Evolutionary conservation across 768 basidiomycete species (phyloP).

Genomic region (Rossbeevera mucosa): DNA sequence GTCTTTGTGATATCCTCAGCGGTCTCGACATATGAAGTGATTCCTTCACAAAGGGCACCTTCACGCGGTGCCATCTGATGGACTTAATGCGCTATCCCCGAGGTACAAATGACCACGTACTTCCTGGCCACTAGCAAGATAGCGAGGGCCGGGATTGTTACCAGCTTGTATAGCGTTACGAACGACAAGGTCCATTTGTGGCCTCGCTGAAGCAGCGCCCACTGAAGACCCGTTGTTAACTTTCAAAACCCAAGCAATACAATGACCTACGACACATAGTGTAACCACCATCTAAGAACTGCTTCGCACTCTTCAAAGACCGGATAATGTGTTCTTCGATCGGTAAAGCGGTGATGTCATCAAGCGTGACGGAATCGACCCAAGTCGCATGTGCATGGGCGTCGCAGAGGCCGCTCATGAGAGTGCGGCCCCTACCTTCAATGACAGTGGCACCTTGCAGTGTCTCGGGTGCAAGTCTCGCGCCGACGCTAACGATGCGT

Average conservation of each 20-base stretch:
- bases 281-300: slow-evolving; percentile 35
- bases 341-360: slow-evolving; percentile 26
- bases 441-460: slow-evolving; percentile 22
- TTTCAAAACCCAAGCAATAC: neutral
- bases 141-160: slow-evolving; percentile 34
- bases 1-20: slow-evolving; percentile 26
- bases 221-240: slow-evolving; percentile 10
- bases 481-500: slow-evolving; percentile 28
- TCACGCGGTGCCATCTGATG: slow-evolving; percentile 27
- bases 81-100: neutral
- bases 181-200: slow-evolving; percentile 30
- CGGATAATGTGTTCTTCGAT: slow-evolving; percentile 33
- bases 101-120: slow-evolving; percentile 7
- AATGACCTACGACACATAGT: slow-evolving; percentile 33
- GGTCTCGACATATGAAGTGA: slow-evolving; percentile 31
- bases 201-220: slow-evolving; percentile 34
- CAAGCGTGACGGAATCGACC: slow-evolving; percentile 30
- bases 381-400: slow-evolving; percentile 33
- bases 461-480: slow-evolving; percentile 17
- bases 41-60: slow-evolving; percentile 30
- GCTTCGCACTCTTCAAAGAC: slow-evolving; percentile 27
- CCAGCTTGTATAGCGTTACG: slow-evolving; percentile 33
- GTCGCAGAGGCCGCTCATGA: slow-evolving; percentile 36
- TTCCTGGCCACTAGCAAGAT: slow-evolving; percentile 34
- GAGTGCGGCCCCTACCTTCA: slow-evolving; percentile 31